Base-by-base conservation (phyloP, 768 basidiomycete genomes). In the Sistotremastrum suecicum region DNA sequence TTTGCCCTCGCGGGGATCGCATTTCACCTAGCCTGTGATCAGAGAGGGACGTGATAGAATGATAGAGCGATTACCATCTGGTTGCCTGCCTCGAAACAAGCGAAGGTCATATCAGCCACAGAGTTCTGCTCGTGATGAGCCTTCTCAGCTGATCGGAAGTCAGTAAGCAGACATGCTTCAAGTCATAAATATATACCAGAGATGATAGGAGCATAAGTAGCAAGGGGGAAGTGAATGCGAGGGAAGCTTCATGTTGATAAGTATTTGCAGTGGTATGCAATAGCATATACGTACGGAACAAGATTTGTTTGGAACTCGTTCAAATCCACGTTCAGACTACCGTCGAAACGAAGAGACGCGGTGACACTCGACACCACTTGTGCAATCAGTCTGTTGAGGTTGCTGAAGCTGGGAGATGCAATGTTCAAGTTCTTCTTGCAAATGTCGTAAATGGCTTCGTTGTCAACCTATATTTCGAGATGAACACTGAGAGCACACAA, bases 281-380 rank as follows among this genome's bases (percentile, higher is more conserved):
- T 7, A 7, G 20, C 35, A 29, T 8, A 7, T 37, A 74, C 87
- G 69, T 60, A 92, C 81, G 94, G 92, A 44, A 97, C 92, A 64
- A 97, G 68, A 67, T 98, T 98, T 42, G 92, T 97, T 71, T 97
- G 94, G 76, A 98, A 98, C 67, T 98, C 94, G 64, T 84, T 89
- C 55, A 98, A 64, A 65, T 98, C 94, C 55, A 97, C 94, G 63
- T 98, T 98, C 58, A 98, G 71, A 45, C 90, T 92, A 29, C 94
- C 94, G 56, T 94, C 92, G 64, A 98, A 98, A 50, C 94, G 86
- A 45, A 98, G 75, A 20, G 94, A 97, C 32, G 92, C 92, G 28
- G 94, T 97, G 64, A 98, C 79, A 45, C 91, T 92, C 6, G 95
- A 99, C 51, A 99, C 95, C 52, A 98, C 95, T 61, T 98, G 95